Conservation (phyloP, 75 land plant species). For the Larix kaempferi region DNA sequence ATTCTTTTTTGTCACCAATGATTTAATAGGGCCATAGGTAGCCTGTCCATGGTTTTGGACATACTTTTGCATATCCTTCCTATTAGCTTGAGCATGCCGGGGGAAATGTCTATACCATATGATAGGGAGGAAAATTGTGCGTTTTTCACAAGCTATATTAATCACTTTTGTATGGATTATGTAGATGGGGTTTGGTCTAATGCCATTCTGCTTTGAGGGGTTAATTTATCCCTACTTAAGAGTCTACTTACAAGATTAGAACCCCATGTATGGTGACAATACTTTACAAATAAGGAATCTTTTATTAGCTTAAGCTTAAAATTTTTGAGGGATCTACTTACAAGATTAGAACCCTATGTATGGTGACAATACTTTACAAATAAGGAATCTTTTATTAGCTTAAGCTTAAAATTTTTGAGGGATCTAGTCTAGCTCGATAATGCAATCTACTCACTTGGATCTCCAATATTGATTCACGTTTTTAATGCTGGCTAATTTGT, state of each 20-base stretch:
- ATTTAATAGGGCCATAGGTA: neutral
- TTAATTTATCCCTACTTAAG: neutral
- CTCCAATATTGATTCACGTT: neutral
- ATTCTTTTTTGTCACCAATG: conserved; percentile 4
- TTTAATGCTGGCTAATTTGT: neutral
- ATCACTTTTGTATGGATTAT: neutral
- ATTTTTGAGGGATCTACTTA: no score
- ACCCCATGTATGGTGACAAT: neutral
- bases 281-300: neutral
- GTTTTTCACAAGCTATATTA: neutral
- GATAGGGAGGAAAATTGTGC: neutral
- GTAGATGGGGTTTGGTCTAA: neutral
- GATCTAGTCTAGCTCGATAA: neutral
- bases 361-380: neutral
- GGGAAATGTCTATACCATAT: conserved; percentile 1
- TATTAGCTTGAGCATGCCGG: neutral
- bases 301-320: neutral
- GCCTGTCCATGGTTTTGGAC: conserved; percentile 6
- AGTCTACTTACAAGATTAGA: neutral
- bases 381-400: neutral
- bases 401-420: neutral
- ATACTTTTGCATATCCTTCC: conserved; percentile 12
- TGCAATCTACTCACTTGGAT: neutral
- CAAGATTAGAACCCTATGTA: neutral
- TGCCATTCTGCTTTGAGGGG: neutral